Base-by-base conservation (phyloP, 2,329 filamentous ascomycete species). In the Ceratocystis diversiconidia region DNA sequence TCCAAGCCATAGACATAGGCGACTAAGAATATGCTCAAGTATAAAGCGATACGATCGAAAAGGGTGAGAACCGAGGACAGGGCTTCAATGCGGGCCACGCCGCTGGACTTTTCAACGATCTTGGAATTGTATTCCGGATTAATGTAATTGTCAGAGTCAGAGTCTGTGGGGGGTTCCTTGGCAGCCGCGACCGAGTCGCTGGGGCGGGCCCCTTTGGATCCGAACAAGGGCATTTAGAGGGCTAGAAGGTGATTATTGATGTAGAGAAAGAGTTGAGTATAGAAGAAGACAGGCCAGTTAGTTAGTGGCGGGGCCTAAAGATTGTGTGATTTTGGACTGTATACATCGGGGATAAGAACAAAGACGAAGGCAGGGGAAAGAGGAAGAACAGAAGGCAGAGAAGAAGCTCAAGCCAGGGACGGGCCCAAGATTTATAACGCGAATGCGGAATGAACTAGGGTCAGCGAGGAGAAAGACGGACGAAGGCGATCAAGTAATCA, bases 1-100 rank as follows among this genome's bases (percentile, higher is more conserved):
- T 86, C 83, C 25, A 86, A 76, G 1, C 82, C 81, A 71, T 87
- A 88, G 43, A 79, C 82, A 72, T 86, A 88, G 10, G 84, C 80
- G 64, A 87, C 75, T 41, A 87, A 72, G 71, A 87, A 87, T 68
- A 87, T 76, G 28, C 83, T 77, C 8, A 80, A 70, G 73, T 87
- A 86, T 71, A 88, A 78, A 68, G 78, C 76, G 67, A 82, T 69
- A 36, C 82, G 81, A 71, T 86, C 82, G 15, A 69, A 67, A 3
- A 73, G 68, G 19, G 79, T 82, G 46, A 86, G 78, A 68, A 81
- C 77, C 7, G 77, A 73, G 5, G 79, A 74, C 60, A 86, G 75
- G 36, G 79, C 80, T 72, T 85, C 82, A 68, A 86, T 80, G 10
- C 84, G 80, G n/a, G 72, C 74, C 5, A 87, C 83, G 72, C 84